These are phyloP conservation scores for Elsinoe necatrix DNA, from an alignment of 2,329 filamentous ascomycete species.

Conservation along the genomic window DNA sequence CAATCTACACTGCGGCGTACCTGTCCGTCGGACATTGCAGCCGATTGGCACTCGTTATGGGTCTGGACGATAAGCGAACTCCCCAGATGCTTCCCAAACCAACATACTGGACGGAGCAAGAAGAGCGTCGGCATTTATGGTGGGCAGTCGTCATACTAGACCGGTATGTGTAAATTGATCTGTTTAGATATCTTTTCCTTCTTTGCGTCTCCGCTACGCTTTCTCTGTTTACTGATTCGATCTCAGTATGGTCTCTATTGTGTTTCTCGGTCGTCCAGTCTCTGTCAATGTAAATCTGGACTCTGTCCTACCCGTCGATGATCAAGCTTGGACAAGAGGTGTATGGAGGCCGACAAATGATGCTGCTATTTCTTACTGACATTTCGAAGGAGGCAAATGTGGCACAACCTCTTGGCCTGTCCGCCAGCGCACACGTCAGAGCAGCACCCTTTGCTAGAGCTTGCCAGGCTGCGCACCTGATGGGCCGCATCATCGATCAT, in stretches of 20 bases:
- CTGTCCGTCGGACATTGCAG: slow-evolving; percentile 24
- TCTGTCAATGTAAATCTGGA: neutral
- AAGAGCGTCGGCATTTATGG: neutral
- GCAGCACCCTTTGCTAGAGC: neutral
- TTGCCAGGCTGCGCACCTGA: neutral
- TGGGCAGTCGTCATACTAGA: neutral
- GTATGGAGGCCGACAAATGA: neutral
- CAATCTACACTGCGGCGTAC: slow-evolving; percentile 44
- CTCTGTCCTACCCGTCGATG: neutral
- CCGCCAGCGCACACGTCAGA: neutral
- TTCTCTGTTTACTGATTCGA: neutral
- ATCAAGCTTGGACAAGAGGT: neutral
- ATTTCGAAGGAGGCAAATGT: neutral
- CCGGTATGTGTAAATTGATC: neutral
- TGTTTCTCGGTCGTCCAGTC: neutral
- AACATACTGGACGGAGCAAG: neutral
- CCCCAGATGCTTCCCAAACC: neutral
- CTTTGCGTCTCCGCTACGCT: neutral
- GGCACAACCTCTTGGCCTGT: neutral
- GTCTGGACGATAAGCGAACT: neutral
- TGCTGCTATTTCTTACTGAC: neutral
- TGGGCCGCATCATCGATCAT: neutral
- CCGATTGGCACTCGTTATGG: neutral
- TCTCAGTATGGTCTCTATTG: neutral
- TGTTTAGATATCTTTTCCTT: neutral